Base-by-base conservation (phyloP, 2,329 filamentous ascomycete genomes). In the Cladophialophora yegresii region DNA sequence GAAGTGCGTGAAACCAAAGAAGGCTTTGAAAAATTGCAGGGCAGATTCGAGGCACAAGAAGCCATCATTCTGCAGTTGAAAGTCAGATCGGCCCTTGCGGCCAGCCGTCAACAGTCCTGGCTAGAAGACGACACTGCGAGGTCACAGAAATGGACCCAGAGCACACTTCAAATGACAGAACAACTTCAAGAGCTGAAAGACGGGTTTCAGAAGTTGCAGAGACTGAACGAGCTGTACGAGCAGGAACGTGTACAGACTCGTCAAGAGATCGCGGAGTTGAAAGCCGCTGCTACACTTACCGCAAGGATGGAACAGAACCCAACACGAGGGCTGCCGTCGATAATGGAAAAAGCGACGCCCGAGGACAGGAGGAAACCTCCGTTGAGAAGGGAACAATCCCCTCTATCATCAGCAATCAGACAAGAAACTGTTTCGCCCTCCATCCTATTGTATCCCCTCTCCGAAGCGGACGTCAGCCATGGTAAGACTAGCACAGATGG, bases 1-100 rank as follows among this genome's bases (percentile, higher is more conserved):
- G 57, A 61, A 47, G 33, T 66, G n/a, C 40, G 33, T 36, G 61
- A 63, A n/a, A 63, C 64, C 9, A 58, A 53, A 50, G 23, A 50
- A 23, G 50, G 51, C 4, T 40, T 54, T 47, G 26, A 61, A 56
- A 53, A 58, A 26, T 50, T 64, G 13, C 51, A 61, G 16, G 30
- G 13, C 26, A 30, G 47, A 12, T 23, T 12, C 8, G 13, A 28
- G 10, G 47, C 20, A 20, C 47, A 50, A 50, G 22, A 50, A 50
- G 47, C 22, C 12, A 28, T 28, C 10, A 50, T 50, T 28, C 23
- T 26, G 13, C 10, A 50, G 13, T 16, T 50, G 47, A 50, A 50
- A 28, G 12, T 50, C 23, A 50, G 22, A 26, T 23, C 47, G 4
- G 47, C 47, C 26, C 23, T 50, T 10, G 20, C 47, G 9, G 47